Percentiles rank a stretch among this genome's conserved stretches.
Conservation (phyloP, 495 filamentous ascomycete genomes). For the Amniculicola lignicola region DNA sequence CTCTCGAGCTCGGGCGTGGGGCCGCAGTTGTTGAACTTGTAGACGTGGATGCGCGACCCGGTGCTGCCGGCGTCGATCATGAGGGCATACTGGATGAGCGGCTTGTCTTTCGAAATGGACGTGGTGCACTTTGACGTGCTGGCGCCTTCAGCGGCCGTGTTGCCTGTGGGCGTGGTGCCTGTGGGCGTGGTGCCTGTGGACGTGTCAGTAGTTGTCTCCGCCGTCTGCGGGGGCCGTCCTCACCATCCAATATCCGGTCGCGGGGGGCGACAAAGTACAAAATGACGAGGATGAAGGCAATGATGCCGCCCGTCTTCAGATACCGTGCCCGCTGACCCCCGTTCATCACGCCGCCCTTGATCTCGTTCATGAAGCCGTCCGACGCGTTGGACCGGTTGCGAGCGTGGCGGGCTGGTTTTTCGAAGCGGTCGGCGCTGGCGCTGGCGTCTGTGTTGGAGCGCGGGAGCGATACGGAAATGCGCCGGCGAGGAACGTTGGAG, state of each 20-base stretch:
- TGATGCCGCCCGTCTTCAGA: slow-evolving; percentile 76
- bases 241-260: slow-evolving; percentile 37
- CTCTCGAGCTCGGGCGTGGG: slow-evolving; percentile 88
- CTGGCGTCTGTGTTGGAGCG: slow-evolving; percentile 32
- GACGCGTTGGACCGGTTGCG: slow-evolving; percentile 21
- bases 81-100: slow-evolving; percentile 91
- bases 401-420: slow-evolving; percentile 46
- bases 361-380: slow-evolving; percentile 40
- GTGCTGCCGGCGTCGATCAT: slow-evolving; percentile 99
- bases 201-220: no score
- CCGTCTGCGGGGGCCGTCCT: background rate
- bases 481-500: slow-evolving; percentile 37
- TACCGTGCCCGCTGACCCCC: slow-evolving; percentile 55
- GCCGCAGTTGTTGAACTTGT: slow-evolving; percentile 98
- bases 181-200: no score
- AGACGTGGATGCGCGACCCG: slow-evolving; percentile 96
- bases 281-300: slow-evolving; percentile 69
- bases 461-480: slow-evolving; percentile 44
- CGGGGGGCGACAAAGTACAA: slow-evolving; percentile 71
- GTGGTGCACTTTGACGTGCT: slow-evolving; percentile 73
- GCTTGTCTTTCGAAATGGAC: slow-evolving; percentile 78
- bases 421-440: slow-evolving; percentile 42
- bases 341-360: slow-evolving; percentile 51
- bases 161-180: no score
- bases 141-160: slow-evolving; percentile 51